Evolutionary conservation across 805 yeast genomes (phyloP), one percentile per base, ranked within the genome.

Genomic region (Wickerhamiella siamensis): DNA sequence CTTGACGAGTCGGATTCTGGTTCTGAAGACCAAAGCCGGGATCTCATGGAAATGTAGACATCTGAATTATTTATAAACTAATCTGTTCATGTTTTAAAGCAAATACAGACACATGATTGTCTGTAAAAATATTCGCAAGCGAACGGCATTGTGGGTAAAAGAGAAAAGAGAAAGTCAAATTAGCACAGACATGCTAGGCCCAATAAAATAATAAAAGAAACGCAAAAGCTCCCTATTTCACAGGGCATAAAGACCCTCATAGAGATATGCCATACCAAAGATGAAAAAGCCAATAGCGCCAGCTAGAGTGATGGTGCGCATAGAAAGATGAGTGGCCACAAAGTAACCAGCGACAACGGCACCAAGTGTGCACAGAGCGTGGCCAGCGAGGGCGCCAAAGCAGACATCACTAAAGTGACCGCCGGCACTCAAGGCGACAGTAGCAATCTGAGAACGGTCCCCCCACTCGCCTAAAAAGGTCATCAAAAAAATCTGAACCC

Each of bases 381-480:
- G 99, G 27, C 98, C 99, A 34, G 79, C 60, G 31, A 84, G 74
- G 17, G 94, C 94, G 47, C 99, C 98, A 37, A 77, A 51, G 37
- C 88, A 83, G 32, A 87, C 94, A 51, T 70, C 69, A 87, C 91
- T 78, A 63, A 84, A 91, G 60, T 86, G 81, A 35, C 84, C 77
- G 32, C 95, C 95, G 1, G 98, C 95, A 41, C 97, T 96, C 93
- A 91, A 81, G 33, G 97, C 97, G 54, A 91, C 86, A 27, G 96
- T 91, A 35, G 96, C 95, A 43, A 91, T 84, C 65, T 91, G 99
- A 10, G 96, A 86, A 55, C 98, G 77, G 62, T 91, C 99, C 40
- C 99, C 99, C 94, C 97, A 86, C 65, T 91, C 99, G 46, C 96
- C 98, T 39, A 91, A 65, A 60, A 91, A 91, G 4, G 95, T 83